Percentiles rank a stretch among this genome's conserved stretches.
Evolutionary conservation across 306 rosid genomes (phyloP).

Genomic region (Betula pendula): DNA sequence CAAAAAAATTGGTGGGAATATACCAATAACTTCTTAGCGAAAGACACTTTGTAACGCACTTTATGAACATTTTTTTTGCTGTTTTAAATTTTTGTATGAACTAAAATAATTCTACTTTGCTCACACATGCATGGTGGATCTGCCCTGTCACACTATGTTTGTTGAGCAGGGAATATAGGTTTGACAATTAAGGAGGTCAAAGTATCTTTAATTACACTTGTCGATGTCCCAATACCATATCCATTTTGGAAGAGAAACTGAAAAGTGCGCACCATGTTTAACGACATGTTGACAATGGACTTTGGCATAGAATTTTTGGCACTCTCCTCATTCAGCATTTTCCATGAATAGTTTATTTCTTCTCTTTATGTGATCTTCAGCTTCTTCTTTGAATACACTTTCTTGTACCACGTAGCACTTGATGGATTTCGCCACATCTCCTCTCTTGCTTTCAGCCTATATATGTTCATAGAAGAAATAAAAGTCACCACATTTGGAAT

Average conservation of each 20-base stretch:
- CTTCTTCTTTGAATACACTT: conserved; percentile 28
- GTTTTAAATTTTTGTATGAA: not conserved
- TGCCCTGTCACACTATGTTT: not conserved
- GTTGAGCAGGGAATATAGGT: not conserved
- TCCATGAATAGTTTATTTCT: conserved; percentile 21
- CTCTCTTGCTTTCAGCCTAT: conserved; percentile 31
- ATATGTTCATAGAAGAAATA: no score
- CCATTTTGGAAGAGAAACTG: conserved; percentile 28
- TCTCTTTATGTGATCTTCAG: not conserved
- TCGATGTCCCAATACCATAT: conserved; percentile 33
- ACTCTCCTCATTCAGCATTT: conserved; percentile 23
- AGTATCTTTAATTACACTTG: conserved; percentile 11
- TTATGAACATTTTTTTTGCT: no score
- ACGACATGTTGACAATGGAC: not conserved
- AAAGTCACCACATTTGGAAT: no score
- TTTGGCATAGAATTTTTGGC: conserved; percentile 17
- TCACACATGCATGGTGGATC: not conserved
- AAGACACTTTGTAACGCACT: not conserved
- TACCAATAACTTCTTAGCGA: no score
- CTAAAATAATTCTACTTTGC: not conserved
- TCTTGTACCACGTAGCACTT: conserved; percentile 30
- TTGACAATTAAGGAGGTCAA: no score
- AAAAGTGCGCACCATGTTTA: conserved; percentile 35
- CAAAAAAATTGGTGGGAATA: no score
- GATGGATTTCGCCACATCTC: conserved; percentile 33